A percentile compares a stretch with the other conserved stretches of the same genome.
Evolutionary conservation across 2,329 filamentous ascomycete species (phyloP).

Genomic region (Colletotrichum cereale): DNA sequence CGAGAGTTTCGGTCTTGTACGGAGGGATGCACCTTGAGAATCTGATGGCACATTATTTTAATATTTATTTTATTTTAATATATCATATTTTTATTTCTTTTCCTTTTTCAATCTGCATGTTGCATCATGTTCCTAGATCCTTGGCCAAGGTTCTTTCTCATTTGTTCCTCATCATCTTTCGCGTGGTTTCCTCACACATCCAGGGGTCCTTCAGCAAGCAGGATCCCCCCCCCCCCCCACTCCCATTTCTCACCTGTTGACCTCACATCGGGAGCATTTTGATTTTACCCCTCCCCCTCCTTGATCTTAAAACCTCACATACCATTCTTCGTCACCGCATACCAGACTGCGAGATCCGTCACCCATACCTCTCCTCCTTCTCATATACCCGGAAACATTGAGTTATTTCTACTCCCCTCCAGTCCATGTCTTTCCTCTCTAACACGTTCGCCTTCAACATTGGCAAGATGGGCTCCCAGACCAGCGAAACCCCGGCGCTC

Average conservation of each 20-base stretch:
- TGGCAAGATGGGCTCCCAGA: slow-evolving; percentile 57
- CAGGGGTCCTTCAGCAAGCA: not conserved
- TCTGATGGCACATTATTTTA: not conserved
- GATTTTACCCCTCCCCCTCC: slow-evolving; percentile 32
- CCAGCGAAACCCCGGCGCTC: slow-evolving; percentile 67
- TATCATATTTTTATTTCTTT: not conserved
- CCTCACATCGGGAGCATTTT: slow-evolving; percentile 11
- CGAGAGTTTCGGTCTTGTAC: not conserved
- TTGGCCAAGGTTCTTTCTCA: not conserved
- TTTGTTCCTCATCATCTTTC: not conserved
- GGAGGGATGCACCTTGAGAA: not conserved
- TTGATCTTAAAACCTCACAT: not conserved
- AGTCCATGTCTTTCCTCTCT: not conserved
- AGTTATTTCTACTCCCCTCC: slow-evolving; percentile 1
- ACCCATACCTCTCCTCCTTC: not conserved
- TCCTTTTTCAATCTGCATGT: not conserved
- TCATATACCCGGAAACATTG: not conserved
- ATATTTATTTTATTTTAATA: no score
- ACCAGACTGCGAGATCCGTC: not conserved
- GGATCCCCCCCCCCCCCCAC: not conserved
- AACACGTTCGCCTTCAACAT: not conserved
- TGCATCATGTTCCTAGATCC: not conserved
- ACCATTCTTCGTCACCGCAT: not conserved
- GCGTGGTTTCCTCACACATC: not conserved
- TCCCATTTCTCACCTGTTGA: not conserved